Conservation (phyloP, 1,284 basidiomycete species). For the Papiliotrema flavescens region DNA sequence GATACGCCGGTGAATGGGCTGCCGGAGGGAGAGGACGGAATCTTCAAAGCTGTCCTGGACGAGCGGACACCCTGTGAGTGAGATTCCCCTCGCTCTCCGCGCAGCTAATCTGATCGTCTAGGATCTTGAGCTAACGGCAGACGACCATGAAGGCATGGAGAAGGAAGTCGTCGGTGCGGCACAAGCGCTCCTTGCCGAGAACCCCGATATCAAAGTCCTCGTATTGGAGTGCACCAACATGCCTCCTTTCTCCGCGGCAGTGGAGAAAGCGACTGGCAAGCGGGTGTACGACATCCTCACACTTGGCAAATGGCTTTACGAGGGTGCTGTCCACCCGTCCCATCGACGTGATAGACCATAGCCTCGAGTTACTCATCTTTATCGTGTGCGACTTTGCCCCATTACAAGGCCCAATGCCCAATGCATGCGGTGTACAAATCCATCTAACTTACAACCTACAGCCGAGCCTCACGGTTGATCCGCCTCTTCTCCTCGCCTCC, state of each 20-base stretch:
- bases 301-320: conserved; percentile 23
- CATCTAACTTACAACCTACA: background rate
- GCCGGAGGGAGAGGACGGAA: conserved; percentile 11
- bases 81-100: no score
- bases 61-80: conserved; percentile 18
- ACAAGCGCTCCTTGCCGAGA: conserved; percentile 4
- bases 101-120: no score
- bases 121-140: no score
- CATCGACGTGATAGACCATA: no score
- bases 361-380: no score
- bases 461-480: background rate
- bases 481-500: background rate
- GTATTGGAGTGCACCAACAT: conserved; percentile 35
- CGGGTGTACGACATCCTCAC: conserved; percentile 24
- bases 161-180: conserved; percentile 25
- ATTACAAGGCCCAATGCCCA: no score
- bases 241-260: conserved; percentile 24
- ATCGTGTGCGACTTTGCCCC: no score
- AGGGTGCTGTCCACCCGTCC: conserved; percentile 7
- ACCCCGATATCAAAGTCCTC: conserved; percentile 23
- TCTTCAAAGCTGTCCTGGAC: conserved; percentile 22
- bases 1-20: conserved; percentile 19
- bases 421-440: no score
- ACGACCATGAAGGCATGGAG: conserved; percentile 30
- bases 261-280: conserved; percentile 21